Conservation (phyloP, 1,284 basidiomycete genomes). For the Dichomitus squalens region DNA sequence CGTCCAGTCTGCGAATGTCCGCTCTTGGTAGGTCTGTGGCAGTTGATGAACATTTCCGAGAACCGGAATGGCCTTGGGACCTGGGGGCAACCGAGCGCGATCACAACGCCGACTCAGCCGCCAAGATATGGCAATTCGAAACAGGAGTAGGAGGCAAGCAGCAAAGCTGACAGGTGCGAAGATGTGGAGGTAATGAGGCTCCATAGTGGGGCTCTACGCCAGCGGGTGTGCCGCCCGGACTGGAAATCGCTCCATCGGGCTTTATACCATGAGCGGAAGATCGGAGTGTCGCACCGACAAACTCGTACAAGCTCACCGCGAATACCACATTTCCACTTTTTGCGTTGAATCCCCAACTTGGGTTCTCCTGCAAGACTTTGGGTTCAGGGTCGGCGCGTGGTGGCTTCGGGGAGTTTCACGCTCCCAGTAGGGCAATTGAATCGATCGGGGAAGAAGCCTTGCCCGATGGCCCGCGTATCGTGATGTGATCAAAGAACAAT, state of each 20-base stretch:
- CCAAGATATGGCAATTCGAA: too few species aligned
- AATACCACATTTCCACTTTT: slow-evolving; percentile 7
- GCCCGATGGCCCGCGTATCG: slow-evolving; percentile 23
- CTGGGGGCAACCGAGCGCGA: slow-evolving; percentile 40
- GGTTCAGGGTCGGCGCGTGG: slow-evolving; percentile 12
- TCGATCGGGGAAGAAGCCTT: slow-evolving; percentile 16
- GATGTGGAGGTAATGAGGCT: slow-evolving; percentile 10
- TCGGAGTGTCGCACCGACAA: slow-evolving; percentile 15
- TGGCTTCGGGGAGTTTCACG: slow-evolving; percentile 11
- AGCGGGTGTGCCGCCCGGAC: slow-evolving; percentile 3
- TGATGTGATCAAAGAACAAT: slow-evolving; percentile 17
- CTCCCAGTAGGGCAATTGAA: slow-evolving; percentile 9
- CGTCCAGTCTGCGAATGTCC: slow-evolving; percentile 39
- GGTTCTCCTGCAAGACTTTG: slow-evolving; percentile 3
- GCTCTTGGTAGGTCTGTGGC: slow-evolving; percentile 39
- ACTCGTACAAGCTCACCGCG: slow-evolving; percentile 6
- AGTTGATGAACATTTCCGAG: slow-evolving; percentile 55
- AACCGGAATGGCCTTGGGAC: slow-evolving; percentile 46
- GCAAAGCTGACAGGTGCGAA: slow-evolving; percentile 17
- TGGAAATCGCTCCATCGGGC: slow-evolving; percentile 8
- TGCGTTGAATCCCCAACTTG: not conserved
- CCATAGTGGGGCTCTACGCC: slow-evolving; percentile 6
- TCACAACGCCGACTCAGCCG: not conserved
- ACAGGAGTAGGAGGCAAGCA: slow-evolving; percentile 13
- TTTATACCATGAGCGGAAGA: slow-evolving; percentile 19